Base-by-base conservation (phyloP, 2,329 filamentous ascomycete genomes). In the Colletotrichum nymphaeae region DNA sequence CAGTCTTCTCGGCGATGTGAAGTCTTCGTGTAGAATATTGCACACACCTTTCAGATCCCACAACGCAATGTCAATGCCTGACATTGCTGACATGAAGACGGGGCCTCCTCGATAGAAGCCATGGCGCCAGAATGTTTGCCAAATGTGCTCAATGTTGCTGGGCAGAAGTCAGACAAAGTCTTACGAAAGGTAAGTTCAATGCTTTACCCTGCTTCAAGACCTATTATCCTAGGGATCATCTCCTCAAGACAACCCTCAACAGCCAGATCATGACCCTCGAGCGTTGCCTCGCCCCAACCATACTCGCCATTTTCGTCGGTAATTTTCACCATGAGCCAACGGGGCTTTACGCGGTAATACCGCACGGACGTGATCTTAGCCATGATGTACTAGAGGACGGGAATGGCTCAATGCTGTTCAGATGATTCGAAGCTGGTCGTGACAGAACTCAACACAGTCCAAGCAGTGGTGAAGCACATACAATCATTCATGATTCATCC, bases 41-140 rank as follows among this genome's bases (percentile, higher is more conserved):
- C 67, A 58, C 76, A 16, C 77, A 83, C 83, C 84, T 81, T 93
- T 93, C 55, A 93, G 82, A 80, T 93, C 91, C 91, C 91, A 93
- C 11, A 93, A 83, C 0, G 91, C 91, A 79, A 93, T 93, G 79
- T 93, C 92, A 74, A 94, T 89, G 14, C 92, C 92, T 3, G 91
- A 88, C n/a, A 94, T 83, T 3, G 92, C 92, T 76, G 89, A 92
- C 91, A 93, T 93, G 80, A 94, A 90, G 52, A 93, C 91, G 0
- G 92, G 90, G 0, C 92, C 92, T 19, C 92, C 92, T 53, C 92
- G 87, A 81, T 94, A 94, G 83, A 93, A 94, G 24, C 89, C 89
- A 22, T 87, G 80, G 63, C 92, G 86, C 88, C 90, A 93, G 62
- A 88, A 86, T 76, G 86, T 86, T 80, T 93, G 91, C 92, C 92